phyloP scores from a whole-genome alignment of 1,284 basidiomycete species.

The Ceratobasidium sp. region DNA sequence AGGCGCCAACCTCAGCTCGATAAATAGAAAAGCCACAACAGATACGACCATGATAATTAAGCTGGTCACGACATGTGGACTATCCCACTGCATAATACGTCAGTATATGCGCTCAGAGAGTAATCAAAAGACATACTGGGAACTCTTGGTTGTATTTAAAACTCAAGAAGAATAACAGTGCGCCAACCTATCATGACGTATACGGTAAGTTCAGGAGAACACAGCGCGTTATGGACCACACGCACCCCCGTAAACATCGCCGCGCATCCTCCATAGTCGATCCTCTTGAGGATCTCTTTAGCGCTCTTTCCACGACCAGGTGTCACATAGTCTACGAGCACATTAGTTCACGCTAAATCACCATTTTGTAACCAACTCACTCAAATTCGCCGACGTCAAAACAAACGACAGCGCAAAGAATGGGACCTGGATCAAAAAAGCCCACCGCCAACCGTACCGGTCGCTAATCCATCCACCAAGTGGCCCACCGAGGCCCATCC shows the following conservation, averaged over 20 bases:
- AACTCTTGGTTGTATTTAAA: slow-evolving; percentile 73
- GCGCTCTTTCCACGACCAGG: slow-evolving; percentile 65
- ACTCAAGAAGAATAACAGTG: slow-evolving; percentile 74
- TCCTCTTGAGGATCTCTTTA: slow-evolving; percentile 64
- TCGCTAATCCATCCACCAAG: slow-evolving; percentile 80
- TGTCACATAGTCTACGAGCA: slow-evolving; percentile 35
- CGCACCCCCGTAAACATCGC: slow-evolving; percentile 68
- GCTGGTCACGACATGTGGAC: slow-evolving; percentile 62
- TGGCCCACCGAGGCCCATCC: slow-evolving; percentile 80
- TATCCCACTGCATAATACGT: slow-evolving; percentile 68
- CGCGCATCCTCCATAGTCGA: slow-evolving; percentile 73
- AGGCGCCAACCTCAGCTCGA: slow-evolving; percentile 42
- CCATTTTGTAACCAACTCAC: slow-evolving; percentile 59
- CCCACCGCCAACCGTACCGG: slow-evolving; percentile 81
- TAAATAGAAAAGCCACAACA: slow-evolving; percentile 42
- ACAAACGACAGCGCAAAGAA: slow-evolving; percentile 70
- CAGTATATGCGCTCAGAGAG: slow-evolving; percentile 40
- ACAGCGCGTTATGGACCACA: slow-evolving; percentile 39
- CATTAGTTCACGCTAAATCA: neutral
- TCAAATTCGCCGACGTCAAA: slow-evolving; percentile 67
- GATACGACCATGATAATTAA: slow-evolving; percentile 21
- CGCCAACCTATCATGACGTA: slow-evolving; percentile 66
- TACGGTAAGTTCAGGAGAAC: neutral
- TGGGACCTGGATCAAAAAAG: slow-evolving; percentile 79
- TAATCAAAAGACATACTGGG: slow-evolving; percentile 57